These are phyloP conservation scores for Thalassiosira hispida DNA, from an alignment of 352 stramenopile genomes.

Conservation along the genomic window DNA sequence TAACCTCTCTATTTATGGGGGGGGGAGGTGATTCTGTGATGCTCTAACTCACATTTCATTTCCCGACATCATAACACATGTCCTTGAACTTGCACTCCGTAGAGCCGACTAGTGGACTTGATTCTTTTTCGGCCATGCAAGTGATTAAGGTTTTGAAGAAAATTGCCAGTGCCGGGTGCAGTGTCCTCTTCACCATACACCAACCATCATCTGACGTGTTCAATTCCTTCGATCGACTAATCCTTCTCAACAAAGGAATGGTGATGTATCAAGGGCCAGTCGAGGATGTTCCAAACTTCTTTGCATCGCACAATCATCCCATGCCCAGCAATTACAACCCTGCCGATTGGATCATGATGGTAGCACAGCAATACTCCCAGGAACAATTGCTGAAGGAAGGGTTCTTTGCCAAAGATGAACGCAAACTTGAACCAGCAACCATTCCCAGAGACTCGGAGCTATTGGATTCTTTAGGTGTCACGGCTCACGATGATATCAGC, in stretches of 20 bases:
- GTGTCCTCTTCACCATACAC: slow-evolving; percentile 92
- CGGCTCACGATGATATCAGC: slow-evolving; percentile 18
- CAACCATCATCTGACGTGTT: slow-evolving; percentile 91
- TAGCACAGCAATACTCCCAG: slow-evolving; percentile 65
- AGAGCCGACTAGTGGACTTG: slow-evolving; percentile 89
- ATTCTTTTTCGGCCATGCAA: slow-evolving; percentile 89
- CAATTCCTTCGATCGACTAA: slow-evolving; percentile 87
- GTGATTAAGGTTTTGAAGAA: slow-evolving; percentile 90
- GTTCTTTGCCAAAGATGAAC: slow-evolving; percentile 69
- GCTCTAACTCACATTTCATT: neutral
- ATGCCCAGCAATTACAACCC: slow-evolving; percentile 78
- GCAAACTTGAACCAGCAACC: slow-evolving; percentile 55
- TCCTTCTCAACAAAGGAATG: slow-evolving; percentile 87
- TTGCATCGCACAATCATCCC: slow-evolving; percentile 60
- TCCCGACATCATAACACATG: neutral
- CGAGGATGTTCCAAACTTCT: slow-evolving; percentile 55
- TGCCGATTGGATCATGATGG: slow-evolving; percentile 75
- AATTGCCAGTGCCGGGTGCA: slow-evolving; percentile 86
- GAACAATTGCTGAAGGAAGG: slow-evolving; percentile 59
- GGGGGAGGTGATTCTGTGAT: neutral
- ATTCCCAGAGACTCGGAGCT: slow-evolving; percentile 25
- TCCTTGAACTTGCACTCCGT: slow-evolving; percentile 14
- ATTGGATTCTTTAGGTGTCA: slow-evolving; percentile 32
- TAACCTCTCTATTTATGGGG: neutral
- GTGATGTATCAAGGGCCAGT: slow-evolving; percentile 87